phyloP scores from a whole-genome alignment of 1,284 basidiomycete species.

The Phylloboletellus chloephorus region DNA sequence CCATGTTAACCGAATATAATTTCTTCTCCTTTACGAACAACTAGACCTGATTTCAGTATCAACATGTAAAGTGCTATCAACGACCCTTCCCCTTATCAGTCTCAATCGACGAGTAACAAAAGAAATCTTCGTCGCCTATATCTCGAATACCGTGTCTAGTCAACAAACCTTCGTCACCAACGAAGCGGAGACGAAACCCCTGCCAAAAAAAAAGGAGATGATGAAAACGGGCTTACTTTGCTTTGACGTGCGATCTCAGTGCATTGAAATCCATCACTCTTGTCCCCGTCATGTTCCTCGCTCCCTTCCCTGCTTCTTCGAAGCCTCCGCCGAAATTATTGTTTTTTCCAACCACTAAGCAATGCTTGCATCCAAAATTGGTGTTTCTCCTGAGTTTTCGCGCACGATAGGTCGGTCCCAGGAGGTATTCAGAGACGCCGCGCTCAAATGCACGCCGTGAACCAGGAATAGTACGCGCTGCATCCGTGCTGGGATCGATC shows the following conservation, averaged over 20 bases:
- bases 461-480: not conserved
- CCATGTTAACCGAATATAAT: not conserved
- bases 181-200: not conserved
- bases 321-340: too few relatives aligned
- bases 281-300: not conserved
- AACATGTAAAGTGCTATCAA: not conserved
- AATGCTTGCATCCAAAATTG: slow-evolving; percentile 54
- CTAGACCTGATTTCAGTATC: too few relatives aligned
- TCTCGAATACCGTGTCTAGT: slow-evolving; percentile 39
- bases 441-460: slow-evolving; percentile 27
- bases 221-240: slow-evolving; percentile 43
- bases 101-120: slow-evolving; percentile 18
- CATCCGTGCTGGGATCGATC: too few relatives aligned
- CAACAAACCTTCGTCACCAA: not conserved
- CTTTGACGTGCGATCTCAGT: slow-evolving; percentile 53
- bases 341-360: slow-evolving; percentile 23
- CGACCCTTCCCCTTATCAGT: not conserved
- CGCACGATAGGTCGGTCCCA: slow-evolving; percentile 22
- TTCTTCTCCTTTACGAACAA: not conserved
- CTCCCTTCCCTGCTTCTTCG: too few relatives aligned
- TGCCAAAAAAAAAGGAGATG: too few relatives aligned
- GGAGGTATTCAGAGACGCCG: slow-evolving; percentile 32
- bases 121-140: slow-evolving; percentile 40
- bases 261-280: slow-evolving; percentile 47
- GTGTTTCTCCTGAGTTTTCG: slow-evolving; percentile 30